Evolutionary conservation across 257 asterid genomes (phyloP).

Genomic region (Nicotiana sylvestris): DNA sequence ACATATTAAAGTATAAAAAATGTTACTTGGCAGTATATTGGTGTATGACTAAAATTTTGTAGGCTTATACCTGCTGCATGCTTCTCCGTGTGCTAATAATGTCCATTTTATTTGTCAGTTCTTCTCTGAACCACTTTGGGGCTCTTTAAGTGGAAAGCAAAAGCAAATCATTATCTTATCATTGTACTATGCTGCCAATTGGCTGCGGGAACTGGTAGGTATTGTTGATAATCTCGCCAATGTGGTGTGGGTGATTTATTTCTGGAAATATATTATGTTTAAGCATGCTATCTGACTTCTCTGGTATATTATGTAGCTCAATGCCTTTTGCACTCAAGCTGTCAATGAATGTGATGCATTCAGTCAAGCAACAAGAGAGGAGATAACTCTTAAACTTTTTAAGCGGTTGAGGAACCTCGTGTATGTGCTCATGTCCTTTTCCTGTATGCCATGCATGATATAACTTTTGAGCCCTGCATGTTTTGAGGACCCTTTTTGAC

Average conservation of each 20-base stretch:
- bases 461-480: background rate
- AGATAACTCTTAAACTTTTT: slow-evolving; percentile 52
- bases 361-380: slow-evolving; percentile 70
- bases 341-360: slow-evolving; percentile 39
- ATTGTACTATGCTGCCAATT: slow-evolving; percentile 76
- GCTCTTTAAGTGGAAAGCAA: slow-evolving; percentile 60
- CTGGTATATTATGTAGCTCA: slow-evolving; percentile 46
- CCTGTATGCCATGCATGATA: background rate
- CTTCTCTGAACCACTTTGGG: slow-evolving; percentile 47
- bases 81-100: slow-evolving; percentile 22
- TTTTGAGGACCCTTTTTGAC: background rate
- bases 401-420: slow-evolving; percentile 78
- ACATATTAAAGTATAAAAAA: too few relatives aligned
- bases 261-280: background rate
- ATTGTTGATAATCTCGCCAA: background rate
- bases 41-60: too few relatives aligned
- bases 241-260: background rate
- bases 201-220: slow-evolving; percentile 84
- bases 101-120: slow-evolving; percentile 41
- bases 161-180: slow-evolving; percentile 59
- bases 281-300: slow-evolving; percentile 16
- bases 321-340: slow-evolving; percentile 72
- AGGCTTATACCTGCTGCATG: slow-evolving; percentile 5
- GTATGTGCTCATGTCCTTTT: slow-evolving; percentile 44
- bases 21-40: too few relatives aligned